These are phyloP conservation scores for Eleusine coracana DNA, from an alignment of 176 grass and related monocot genomes.

Conservation along the genomic window DNA sequence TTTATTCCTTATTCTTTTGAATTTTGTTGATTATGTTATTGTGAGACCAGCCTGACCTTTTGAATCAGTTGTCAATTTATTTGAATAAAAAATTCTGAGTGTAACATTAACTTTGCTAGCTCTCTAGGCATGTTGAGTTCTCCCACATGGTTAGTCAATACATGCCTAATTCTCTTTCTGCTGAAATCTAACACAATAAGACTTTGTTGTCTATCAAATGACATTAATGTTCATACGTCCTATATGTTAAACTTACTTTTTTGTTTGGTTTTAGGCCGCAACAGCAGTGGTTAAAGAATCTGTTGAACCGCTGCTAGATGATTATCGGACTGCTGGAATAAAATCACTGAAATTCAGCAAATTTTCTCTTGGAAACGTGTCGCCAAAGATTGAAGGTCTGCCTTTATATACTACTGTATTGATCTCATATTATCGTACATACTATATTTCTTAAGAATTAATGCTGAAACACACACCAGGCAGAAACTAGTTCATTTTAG, in stretches of 20 bases:
- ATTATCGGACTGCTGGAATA: constrained; percentile 95
- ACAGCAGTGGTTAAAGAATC: constrained; percentile 77
- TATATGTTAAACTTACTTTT: constrained; percentile 40
- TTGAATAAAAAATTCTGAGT: not conserved
- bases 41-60: not conserved
- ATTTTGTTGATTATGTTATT: constrained; percentile 30
- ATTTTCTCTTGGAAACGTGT: constrained; percentile 86
- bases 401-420: constrained; percentile 24
- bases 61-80: not conserved
- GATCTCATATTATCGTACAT: not conserved
- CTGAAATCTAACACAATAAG: constrained; percentile 11
- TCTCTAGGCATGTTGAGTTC: not conserved
- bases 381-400: constrained; percentile 99
- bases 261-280: constrained; percentile 63
- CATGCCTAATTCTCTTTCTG: constrained; percentile 30
- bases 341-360: constrained; percentile 97
- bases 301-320: constrained; percentile 92
- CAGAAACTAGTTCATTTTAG: not conserved
- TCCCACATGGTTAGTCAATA: constrained; percentile 10
- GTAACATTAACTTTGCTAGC: not conserved
- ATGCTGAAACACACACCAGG: not conserved
- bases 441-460: not conserved
- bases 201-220: not conserved
- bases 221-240: constrained; percentile 30
- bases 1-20: constrained; percentile 20